phyloP scores from a whole-genome alignment of 805 yeast species.

The Wickerhamiella australiensis region DNA sequence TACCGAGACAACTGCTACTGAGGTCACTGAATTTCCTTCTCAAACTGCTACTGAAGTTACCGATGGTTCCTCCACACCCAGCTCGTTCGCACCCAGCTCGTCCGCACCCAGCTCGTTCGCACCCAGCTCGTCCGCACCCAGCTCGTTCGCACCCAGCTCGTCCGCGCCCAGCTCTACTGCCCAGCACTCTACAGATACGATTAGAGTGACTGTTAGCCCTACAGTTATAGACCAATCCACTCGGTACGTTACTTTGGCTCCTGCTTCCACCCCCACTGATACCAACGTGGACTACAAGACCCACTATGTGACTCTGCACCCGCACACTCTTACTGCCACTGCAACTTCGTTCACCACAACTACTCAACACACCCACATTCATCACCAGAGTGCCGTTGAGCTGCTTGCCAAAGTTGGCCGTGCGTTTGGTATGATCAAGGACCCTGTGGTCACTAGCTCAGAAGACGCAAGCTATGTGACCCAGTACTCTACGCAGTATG shows the following conservation, averaged over 20 bases:
- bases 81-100: too few relatives aligned
- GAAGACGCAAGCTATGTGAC: not conserved
- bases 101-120: too few relatives aligned
- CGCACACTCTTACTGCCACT: not conserved
- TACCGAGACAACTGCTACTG: not conserved
- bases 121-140: too few relatives aligned
- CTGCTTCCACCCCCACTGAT: not conserved
- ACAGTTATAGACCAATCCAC: constrained; percentile 5
- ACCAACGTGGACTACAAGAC: constrained; percentile 8
- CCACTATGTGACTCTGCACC: constrained; percentile 3
- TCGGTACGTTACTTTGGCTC: not conserved
- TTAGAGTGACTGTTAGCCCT: not conserved
- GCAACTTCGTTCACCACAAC: constrained; percentile 1
- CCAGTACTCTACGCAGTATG: not conserved
- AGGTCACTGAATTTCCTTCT: not conserved
- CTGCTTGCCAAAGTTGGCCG: not conserved
- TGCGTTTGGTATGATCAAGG: not conserved
- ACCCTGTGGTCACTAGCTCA: not conserved
- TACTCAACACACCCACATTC: not conserved
- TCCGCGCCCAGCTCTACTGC: not conserved
- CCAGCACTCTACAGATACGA: not conserved
- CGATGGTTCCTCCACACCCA: too few relatives aligned
- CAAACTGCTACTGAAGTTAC: not conserved
- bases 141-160: too few relatives aligned
- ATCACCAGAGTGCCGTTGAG: not conserved